Conservation (phyloP, 2,329 filamentous ascomycete species). For the Diaporthe sp. region DNA sequence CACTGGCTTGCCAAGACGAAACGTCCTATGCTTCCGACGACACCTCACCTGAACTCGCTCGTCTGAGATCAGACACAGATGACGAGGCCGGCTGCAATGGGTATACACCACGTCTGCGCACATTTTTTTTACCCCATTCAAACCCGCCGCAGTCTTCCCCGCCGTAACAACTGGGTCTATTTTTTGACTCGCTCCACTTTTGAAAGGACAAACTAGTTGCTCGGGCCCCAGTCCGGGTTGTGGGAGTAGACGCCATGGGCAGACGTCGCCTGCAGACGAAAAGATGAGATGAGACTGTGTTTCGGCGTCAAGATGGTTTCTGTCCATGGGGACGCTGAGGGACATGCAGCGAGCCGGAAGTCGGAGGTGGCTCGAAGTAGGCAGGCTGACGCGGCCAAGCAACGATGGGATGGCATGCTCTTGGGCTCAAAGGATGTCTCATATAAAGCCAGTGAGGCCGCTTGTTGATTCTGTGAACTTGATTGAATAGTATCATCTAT, state of each 20-base stretch:
- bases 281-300: conserved; percentile 39
- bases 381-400: conserved; percentile 35
- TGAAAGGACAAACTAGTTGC: background rate
- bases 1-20: conserved; percentile 38
- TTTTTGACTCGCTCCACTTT: conserved; percentile 16
- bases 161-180: background rate
- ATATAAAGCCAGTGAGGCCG: conserved; percentile 27
- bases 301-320: conserved; percentile 38
- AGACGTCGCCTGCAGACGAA: conserved; percentile 15
- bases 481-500: conserved; percentile 25
- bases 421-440: background rate
- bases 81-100: conserved; percentile 13
- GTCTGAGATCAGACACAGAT: conserved; percentile 32
- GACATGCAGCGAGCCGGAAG: background rate
- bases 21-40: conserved; percentile 33
- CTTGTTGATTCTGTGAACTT: background rate
- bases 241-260: conserved; percentile 22
- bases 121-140: background rate
- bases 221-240: conserved; percentile 15
- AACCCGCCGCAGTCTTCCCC: too few species aligned
- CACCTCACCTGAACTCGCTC: conserved; percentile 25
- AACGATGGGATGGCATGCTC: background rate
- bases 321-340: conserved; percentile 19
- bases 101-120: background rate
- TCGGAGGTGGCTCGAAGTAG: conserved; percentile 3